phyloP scores from a whole-genome alignment of 305 asterid genomes.

The Fraxinus xanthoxyloides region DNA sequence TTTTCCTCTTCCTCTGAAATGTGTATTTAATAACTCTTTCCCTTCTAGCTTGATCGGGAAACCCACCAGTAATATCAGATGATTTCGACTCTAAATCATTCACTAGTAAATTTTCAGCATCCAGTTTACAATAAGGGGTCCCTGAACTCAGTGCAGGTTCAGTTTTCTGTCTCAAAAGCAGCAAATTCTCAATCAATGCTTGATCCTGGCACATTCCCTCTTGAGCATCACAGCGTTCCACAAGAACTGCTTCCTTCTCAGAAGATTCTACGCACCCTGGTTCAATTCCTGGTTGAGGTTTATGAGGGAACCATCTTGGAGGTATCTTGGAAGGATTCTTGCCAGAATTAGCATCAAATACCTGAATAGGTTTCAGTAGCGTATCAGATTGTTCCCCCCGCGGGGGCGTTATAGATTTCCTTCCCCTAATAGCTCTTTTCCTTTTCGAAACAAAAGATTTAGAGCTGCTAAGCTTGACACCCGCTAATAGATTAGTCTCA shows the following conservation, averaged over 20 bases:
- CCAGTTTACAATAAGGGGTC: constrained; percentile 30
- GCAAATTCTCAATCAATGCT: constrained; percentile 24
- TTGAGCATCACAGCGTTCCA: constrained; percentile 26
- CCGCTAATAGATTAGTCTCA: constrained; percentile 36
- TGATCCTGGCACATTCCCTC: constrained; percentile 20
- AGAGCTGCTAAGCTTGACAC: constrained; percentile 28
- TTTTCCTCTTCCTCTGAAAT: constrained; percentile 76
- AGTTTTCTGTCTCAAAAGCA: constrained; percentile 22
- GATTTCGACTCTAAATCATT: constrained; percentile 23
- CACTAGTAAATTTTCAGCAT: constrained; percentile 31
- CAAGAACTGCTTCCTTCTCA: constrained; percentile 25
- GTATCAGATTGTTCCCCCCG: constrained; percentile 26
- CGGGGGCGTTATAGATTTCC: constrained; percentile 26
- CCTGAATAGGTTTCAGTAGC: constrained; percentile 24
- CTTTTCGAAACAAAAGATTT: constrained; percentile 40
- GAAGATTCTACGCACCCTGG: constrained; percentile 22
- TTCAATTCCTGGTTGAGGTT: constrained; percentile 14
- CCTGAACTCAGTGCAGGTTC: constrained; percentile 28
- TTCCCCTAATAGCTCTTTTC: constrained; percentile 51
- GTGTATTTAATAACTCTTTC: constrained; percentile 60
- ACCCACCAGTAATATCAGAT: constrained; percentile 17
- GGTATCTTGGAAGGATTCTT: constrained; percentile 25
- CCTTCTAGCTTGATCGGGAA: constrained; percentile 27
- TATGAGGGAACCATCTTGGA: constrained; percentile 25
- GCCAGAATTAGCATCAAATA: constrained; percentile 23